Evolutionary conservation across 345 rosid species (phyloP).

Genomic region (Geranium rotundifolium): DNA sequence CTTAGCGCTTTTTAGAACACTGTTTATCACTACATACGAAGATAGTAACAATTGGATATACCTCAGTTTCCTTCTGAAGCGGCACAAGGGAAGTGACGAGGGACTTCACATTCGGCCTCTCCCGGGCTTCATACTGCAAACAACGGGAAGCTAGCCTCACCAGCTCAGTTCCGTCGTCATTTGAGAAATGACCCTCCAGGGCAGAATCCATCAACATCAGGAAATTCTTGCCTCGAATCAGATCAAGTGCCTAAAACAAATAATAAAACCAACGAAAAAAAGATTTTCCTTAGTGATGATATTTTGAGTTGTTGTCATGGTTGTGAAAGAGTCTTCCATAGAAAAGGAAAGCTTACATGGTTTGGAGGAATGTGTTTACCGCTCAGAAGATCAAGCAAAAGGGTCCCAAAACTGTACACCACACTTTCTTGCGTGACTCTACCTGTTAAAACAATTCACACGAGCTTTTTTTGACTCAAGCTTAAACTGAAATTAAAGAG

Average conservation of each 20-base stretch:
- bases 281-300: too few relatives aligned
- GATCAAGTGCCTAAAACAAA: slow-evolving; percentile 29
- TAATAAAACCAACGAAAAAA: neutral
- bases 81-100: slow-evolving; percentile 32
- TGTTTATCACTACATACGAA: neutral
- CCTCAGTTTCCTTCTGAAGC: slow-evolving; percentile 39
- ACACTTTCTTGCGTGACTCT: slow-evolving; percentile 38
- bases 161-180: slow-evolving; percentile 36
- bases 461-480: neutral
- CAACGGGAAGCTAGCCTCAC: slow-evolving; percentile 40
- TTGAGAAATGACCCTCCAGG: slow-evolving; percentile 40
- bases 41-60: neutral
- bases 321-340: neutral
- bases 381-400: slow-evolving; percentile 36
- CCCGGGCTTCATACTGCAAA: slow-evolving; percentile 39
- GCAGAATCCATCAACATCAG: slow-evolving; percentile 38
- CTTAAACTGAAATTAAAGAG: too few relatives aligned
- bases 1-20: too few relatives aligned
- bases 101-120: slow-evolving; percentile 40
- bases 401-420: slow-evolving; percentile 37
- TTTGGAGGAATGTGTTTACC: slow-evolving; percentile 44
- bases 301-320: too few relatives aligned
- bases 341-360: slow-evolving; percentile 20
- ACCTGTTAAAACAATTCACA: slow-evolving; percentile 17
- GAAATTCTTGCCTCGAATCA: slow-evolving; percentile 35